Evolutionary conservation across 2,329 filamentous ascomycete genomes (phyloP), one percentile per base, ranked within the genome.

Genomic region (Aspergillus intermedius): DNA sequence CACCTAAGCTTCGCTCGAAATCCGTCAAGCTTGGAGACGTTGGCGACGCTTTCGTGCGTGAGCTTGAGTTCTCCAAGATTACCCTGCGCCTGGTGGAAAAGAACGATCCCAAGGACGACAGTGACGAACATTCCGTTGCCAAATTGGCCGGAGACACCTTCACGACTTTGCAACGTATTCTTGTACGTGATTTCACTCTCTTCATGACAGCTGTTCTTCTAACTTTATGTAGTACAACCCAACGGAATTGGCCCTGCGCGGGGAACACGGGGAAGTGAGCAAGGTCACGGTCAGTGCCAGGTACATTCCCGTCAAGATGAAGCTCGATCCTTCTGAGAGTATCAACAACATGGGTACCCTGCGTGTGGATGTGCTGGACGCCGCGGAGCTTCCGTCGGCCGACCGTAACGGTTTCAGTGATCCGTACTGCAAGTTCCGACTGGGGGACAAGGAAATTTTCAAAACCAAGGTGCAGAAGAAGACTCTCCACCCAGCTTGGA

Each of bases 291-390:
- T 98, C 64, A 94, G 87, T 73, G 79, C 96, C 62, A 95, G 95
- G 70, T 98, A 95, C 66, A 83, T 98, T 21, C 93, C 93, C 0
- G 84, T 97, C 52, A 83, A 88, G 73, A 98, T 98, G 93, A 77
- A 83, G 49, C 85, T 98, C 44, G 90, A 98, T 62, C 87, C 93
- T 0, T 89, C 84, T 60, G 93, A 98, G 71, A 96, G 90, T 63
- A 95, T 98, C 77, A 97, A 96, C 80, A 98, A 98, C 71, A 95
- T 95, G 82, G 93, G 93, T 51, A 91, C 84, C 50, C 83, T 98
- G 19, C 87, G 91, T 17, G 88, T 98, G n/a, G 90, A 97, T 61
- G 80, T 98, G 15, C 74, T 97, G 34, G 90, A 95, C 67, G 93
- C 85, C 15, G 74, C 81, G 7, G 85, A 95, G 51, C 80, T 98